Percentiles rank a stretch among this genome's conserved stretches.
Conservation (phyloP, 2,329 filamentous ascomycete species). For the Diaporthe sp. region DNA sequence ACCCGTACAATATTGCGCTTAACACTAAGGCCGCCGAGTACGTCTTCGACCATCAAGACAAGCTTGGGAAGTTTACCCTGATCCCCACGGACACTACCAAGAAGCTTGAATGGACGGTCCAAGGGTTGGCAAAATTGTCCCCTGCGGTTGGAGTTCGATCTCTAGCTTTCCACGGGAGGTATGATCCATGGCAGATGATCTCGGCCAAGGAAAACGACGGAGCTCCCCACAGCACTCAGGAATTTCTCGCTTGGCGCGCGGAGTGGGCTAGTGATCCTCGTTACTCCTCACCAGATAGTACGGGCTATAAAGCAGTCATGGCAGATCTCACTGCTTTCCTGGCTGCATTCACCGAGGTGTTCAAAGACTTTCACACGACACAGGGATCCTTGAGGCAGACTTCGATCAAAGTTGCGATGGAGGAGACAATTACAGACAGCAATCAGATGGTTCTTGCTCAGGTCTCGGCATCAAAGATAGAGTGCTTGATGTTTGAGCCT, state of each 20-base stretch:
- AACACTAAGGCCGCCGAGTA: conserved; percentile 29
- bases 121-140: conserved; percentile 18
- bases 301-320: no score
- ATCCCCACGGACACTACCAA: conserved; percentile 35
- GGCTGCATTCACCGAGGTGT: conserved; percentile 27
- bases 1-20: conserved; percentile 34
- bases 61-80: conserved; percentile 26
- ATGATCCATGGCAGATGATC: no score
- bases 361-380: background rate
- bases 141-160: no score
- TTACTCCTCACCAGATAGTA: no score
- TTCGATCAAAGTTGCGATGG: conserved; percentile 4
- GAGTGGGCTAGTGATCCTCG: no score
- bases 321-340: no score
- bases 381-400: background rate
- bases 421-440: background rate
- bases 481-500: background rate
- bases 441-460: conserved; percentile 15
- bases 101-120: conserved; percentile 24
- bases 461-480: conserved; percentile 4
- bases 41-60: conserved; percentile 22
- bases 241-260: no score
- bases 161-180: no score
- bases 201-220: no score
- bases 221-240: no score